phyloP scores from a whole-genome alignment of 192 early-diverging fungal species.

The Rhizoclosmatium sp. region DNA sequence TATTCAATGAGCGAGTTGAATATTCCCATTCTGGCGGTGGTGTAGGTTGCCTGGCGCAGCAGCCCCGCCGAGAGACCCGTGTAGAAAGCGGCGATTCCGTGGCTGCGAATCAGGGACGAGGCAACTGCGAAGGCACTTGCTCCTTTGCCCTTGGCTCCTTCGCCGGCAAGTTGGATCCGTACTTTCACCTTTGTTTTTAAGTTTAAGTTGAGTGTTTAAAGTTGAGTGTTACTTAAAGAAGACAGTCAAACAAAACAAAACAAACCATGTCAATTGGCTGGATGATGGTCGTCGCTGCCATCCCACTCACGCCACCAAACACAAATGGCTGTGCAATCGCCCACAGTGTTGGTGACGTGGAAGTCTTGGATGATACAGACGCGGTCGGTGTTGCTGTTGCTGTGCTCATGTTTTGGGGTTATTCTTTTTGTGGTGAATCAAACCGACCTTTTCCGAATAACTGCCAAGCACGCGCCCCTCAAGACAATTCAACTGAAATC shows the following conservation, averaged over 20 bases:
- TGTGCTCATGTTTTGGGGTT: too few species aligned
- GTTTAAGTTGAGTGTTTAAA: neutral
- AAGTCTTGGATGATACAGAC: neutral
- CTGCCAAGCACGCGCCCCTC: too few species aligned
- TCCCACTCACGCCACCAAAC: conserved; percentile 55
- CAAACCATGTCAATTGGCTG: conserved; percentile 61
- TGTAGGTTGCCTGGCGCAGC: conserved; percentile 64
- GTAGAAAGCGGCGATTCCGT: conserved; percentile 49
- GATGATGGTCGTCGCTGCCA: conserved; percentile 60
- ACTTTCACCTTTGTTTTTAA: conserved; percentile 51
- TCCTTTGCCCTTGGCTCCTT: conserved; percentile 40
- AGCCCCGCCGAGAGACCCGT: conserved; percentile 61
- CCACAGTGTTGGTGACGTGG: conserved; percentile 35
- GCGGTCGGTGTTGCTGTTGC: neutral
- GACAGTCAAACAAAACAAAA: neutral
- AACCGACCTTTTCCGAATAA: too few species aligned
- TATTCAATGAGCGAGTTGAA: conserved; percentile 59
- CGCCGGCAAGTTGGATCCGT: conserved; percentile 58
- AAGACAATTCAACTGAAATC: too few species aligned
- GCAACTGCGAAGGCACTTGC: conserved; percentile 41
- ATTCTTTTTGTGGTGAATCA: too few species aligned
- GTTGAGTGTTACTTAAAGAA: neutral
- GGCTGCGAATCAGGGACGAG: conserved; percentile 38
- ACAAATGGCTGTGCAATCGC: conserved; percentile 56
- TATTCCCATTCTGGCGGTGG: conserved; percentile 60